These are phyloP conservation scores for Eutrema heterophyllum DNA, from an alignment of 345 rosid species.

Conservation along the genomic window DNA sequence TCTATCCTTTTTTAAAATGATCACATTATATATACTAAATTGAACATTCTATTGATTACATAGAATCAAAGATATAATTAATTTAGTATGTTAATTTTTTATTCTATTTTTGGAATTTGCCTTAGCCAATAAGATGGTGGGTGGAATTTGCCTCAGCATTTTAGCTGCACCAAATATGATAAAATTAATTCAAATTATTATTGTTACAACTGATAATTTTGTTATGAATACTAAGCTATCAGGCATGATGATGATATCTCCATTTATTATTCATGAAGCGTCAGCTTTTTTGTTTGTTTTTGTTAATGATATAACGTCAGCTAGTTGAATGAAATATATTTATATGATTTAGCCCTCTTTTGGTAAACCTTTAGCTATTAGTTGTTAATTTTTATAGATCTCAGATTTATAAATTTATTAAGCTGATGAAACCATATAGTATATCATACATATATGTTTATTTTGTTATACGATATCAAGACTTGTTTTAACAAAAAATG, in stretches of 20 bases:
- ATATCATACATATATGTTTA: neutral
- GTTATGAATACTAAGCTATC: slow-evolving; percentile 2
- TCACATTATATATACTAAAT: neutral
- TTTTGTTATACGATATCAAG: neutral
- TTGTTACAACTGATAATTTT: neutral
- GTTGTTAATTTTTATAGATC: neutral
- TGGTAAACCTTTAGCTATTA: neutral
- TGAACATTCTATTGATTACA: slow-evolving; percentile 6
- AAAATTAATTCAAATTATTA: neutral
- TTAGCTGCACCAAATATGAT: slow-evolving; percentile 21
- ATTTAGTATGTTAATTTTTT: neutral
- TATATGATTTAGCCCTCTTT: neutral
- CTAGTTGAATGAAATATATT: neutral
- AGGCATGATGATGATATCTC: slow-evolving; percentile 9
- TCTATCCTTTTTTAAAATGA: neutral
- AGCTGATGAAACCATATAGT: neutral
- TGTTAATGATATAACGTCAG: slow-evolving; percentile 1
- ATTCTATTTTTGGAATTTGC: neutral
- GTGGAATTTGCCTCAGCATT: slow-evolving; percentile 24
- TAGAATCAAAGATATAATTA: neutral
- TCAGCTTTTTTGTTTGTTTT: neutral
- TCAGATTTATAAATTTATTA: neutral
- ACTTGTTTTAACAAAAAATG: neutral
- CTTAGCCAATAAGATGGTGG: slow-evolving; percentile 4
- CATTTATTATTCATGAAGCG: neutral